A percentile compares a stretch with the other conserved stretches of the same genome.
Evolutionary conservation across 1,139 yeast species (phyloP).

Genomic region (Yamadazyma taylorii): DNA sequence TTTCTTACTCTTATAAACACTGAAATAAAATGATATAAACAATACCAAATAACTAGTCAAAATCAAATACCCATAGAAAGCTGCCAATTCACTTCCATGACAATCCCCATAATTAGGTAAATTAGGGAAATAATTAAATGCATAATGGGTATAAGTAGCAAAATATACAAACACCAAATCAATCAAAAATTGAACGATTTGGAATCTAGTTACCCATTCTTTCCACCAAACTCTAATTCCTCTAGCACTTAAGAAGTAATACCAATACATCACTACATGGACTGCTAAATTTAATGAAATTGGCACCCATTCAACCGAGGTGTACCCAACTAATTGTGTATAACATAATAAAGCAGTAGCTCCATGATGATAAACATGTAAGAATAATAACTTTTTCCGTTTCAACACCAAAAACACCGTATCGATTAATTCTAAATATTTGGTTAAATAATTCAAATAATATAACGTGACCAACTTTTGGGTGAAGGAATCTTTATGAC

Average conservation of each 20-base stretch:
- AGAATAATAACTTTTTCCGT: conserved; percentile 84
- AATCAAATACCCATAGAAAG: conserved; percentile 84
- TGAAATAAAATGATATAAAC: conserved; percentile 91
- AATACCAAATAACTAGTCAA: conserved; percentile 86
- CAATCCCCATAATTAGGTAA: conserved; percentile 87
- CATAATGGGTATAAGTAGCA: conserved; percentile 83
- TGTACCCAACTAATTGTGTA: conserved; percentile 87
- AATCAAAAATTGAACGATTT: conserved; percentile 88
- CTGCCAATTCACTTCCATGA: conserved; percentile 91
- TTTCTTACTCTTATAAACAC: conserved; percentile 60
- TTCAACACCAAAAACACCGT: conserved; percentile 90
- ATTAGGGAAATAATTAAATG: conserved; percentile 54
- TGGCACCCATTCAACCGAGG: conserved; percentile 96
- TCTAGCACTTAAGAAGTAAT: conserved; percentile 90
- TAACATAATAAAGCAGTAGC: conserved; percentile 95
- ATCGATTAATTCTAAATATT: conserved; percentile 82
- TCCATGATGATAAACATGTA: conserved; percentile 98
- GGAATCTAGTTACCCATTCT: conserved; percentile 98
- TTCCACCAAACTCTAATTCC: conserved; percentile 99
- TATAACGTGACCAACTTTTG: conserved; percentile 81
- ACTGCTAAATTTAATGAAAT: conserved; percentile 86
- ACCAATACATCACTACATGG: conserved; percentile 98
- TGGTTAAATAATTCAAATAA: conserved; percentile 75
- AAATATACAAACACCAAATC: conserved; percentile 90
- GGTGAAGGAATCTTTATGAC: conserved; percentile 80